A percentile compares a stretch with the other conserved stretches of the same genome.
These are phyloP conservation scores for Penicillium freii DNA, from an alignment of 2,329 filamentous ascomycete genomes.

Conservation along the genomic window DNA sequence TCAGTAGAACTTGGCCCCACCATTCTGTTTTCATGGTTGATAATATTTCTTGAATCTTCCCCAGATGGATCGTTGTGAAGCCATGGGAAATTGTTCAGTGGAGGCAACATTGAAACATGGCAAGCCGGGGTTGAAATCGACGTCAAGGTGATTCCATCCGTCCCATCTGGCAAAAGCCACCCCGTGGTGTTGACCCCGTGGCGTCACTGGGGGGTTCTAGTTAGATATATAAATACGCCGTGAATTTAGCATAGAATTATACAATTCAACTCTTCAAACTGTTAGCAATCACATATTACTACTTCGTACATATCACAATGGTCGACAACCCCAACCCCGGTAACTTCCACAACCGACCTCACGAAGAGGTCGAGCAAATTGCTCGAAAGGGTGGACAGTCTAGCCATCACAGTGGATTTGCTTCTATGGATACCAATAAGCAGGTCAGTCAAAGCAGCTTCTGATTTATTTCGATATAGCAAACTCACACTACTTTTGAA, in stretches of 20 bases:
- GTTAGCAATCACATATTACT: background rate
- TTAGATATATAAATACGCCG: background rate
- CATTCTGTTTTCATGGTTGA: background rate
- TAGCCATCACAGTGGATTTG: conserved; percentile 32
- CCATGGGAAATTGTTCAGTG: background rate
- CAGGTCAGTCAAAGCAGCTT: conserved; percentile 20
- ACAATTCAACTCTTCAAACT: background rate
- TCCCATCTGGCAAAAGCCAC: background rate
- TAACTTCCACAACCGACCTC: conserved; percentile 44
- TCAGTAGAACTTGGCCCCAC: background rate
- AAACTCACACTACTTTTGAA: background rate
- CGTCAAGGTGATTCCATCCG: background rate
- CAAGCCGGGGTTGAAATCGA: background rate
- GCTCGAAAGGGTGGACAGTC: conserved; percentile 37
- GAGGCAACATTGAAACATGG: background rate
- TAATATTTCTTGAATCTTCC: background rate
- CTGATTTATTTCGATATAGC: background rate
- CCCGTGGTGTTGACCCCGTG: background rate
- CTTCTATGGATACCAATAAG: conserved; percentile 31
- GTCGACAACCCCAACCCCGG: conserved; percentile 35
- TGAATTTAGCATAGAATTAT: background rate
- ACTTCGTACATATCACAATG: conserved; percentile 3
- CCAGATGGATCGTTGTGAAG: background rate
- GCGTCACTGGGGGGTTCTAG: background rate
- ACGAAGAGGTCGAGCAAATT: conserved; percentile 48